Percentiles rank a stretch among this genome's conserved stretches.
These are phyloP conservation scores for Fusarium nurragi DNA, from an alignment of 2,329 filamentous ascomycete genomes.

Conservation along the genomic window DNA sequence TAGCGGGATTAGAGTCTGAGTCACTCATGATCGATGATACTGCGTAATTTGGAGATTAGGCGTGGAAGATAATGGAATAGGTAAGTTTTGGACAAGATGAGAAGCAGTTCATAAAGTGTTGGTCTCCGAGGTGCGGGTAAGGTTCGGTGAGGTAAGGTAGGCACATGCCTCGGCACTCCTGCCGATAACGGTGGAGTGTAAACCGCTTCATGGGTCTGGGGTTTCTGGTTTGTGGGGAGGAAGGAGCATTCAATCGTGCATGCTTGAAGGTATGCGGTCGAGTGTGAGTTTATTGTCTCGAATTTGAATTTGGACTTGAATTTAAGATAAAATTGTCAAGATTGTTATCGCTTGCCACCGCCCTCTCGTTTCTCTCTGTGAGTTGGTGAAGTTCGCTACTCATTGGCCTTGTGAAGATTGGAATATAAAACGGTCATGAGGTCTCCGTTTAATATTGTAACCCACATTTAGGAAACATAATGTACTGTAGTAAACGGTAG, in stretches of 20 bases:
- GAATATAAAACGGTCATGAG: not conserved
- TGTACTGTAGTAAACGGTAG: slow-evolving; percentile 18
- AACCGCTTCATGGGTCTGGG: slow-evolving; percentile 8
- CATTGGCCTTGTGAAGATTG: not conserved
- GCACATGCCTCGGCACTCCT: slow-evolving; percentile 44
- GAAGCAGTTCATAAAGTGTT: slow-evolving; percentile 2
- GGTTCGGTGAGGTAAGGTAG: slow-evolving; percentile 32
- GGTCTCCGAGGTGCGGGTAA: slow-evolving; percentile 37
- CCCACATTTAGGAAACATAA: not conserved
- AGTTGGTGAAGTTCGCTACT: not conserved
- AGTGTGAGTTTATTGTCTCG: not conserved
- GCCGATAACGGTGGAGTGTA: slow-evolving; percentile 37
- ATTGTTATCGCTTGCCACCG: not conserved
- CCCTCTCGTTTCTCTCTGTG: not conserved
- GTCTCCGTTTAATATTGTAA: slow-evolving; percentile 22
- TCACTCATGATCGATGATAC: slow-evolving; percentile 46
- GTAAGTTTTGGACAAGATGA: not conserved
- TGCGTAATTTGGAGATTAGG: not conserved
- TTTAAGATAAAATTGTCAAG: not conserved
- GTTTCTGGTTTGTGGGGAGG: slow-evolving; percentile 21
- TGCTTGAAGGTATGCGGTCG: not conserved
- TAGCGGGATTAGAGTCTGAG: slow-evolving; percentile 45
- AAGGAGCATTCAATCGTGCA: not conserved
- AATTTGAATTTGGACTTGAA: not conserved
- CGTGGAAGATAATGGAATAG: not conserved